Percentiles rank a stretch among this genome's conserved stretches.
phyloP scores from a whole-genome alignment of 345 rosid genomes.

The Syzygium grande region DNA sequence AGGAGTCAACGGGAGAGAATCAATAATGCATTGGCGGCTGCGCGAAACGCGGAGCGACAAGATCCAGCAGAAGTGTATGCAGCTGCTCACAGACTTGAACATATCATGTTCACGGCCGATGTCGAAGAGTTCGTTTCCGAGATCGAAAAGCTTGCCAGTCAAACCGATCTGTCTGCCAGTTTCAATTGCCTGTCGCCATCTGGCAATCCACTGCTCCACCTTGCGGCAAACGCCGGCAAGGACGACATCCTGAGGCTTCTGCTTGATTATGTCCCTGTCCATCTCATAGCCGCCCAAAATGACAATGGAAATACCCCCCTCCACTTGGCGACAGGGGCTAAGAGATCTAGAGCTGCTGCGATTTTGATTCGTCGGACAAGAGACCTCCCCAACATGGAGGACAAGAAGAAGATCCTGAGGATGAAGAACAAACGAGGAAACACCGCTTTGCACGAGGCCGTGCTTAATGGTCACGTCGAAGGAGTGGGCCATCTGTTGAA shows the following conservation, averaged over 20 bases:
- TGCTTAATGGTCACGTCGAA: background rate
- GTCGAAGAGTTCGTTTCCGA: background rate
- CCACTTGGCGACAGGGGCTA: background rate
- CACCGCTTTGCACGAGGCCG: background rate
- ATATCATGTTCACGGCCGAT: background rate
- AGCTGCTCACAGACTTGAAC: background rate
- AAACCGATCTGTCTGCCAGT: background rate
- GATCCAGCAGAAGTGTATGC: background rate
- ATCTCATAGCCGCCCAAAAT: background rate
- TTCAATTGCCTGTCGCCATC: accelerated
- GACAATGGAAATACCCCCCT: background rate
- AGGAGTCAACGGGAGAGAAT: background rate
- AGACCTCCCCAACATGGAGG: background rate
- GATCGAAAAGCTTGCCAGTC: background rate
- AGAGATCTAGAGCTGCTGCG: background rate
- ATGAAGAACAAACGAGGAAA: background rate
- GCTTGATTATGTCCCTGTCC: background rate
- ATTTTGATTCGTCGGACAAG: background rate
- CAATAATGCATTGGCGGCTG: background rate
- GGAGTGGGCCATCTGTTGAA: background rate
- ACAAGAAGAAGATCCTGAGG: background rate
- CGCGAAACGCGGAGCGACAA: background rate
- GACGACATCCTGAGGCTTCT: background rate
- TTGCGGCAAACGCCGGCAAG: background rate
- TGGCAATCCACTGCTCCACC: background rate